Conservation (phyloP, 768 basidiomycete genomes). For the Amanita brunnescens region DNA sequence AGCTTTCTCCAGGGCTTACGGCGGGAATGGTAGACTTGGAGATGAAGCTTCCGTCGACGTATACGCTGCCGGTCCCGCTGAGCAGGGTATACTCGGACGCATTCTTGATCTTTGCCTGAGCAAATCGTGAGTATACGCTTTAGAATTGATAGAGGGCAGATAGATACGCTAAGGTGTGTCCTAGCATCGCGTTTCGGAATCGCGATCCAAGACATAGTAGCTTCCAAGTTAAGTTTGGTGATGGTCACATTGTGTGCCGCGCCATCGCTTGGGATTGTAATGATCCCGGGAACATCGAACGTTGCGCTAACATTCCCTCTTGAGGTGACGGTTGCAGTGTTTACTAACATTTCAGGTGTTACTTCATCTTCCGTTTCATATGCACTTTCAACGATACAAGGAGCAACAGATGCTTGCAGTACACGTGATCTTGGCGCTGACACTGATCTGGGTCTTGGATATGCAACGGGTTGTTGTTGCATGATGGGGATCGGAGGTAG, state of each 20-base stretch:
- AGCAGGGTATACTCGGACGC: conserved; percentile 30
- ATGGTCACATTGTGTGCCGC: conserved; percentile 25
- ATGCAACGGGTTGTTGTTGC: too few species aligned
- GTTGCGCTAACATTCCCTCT: conserved; percentile 24
- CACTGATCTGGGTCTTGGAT: too few species aligned
- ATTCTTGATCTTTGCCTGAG: conserved; percentile 30
- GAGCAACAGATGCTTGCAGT: background rate
- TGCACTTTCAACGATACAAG: background rate
- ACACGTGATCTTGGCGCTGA: background rate
- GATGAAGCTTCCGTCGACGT: conserved; percentile 35
- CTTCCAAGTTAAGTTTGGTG: conserved; percentile 20
- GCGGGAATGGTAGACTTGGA: conserved; percentile 24
- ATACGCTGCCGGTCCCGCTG: conserved; percentile 26
- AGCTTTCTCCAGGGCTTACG: conserved; percentile 30
- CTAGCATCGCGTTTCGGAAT: conserved; percentile 27
- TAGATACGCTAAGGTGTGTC: conserved; percentile 23
- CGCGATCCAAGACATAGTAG: conserved; percentile 26
- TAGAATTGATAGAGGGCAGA: background rate
- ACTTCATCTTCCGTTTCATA: background rate
- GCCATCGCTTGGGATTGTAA: conserved; percentile 24
- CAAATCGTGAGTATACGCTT: background rate
- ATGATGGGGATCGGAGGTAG: background rate
- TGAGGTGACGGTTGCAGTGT: conserved; percentile 13
- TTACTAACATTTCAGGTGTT: background rate
- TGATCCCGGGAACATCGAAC: conserved; percentile 24